phyloP scores from a whole-genome alignment of 2,329 filamentous ascomycete species.

The Fusarium sororula region DNA sequence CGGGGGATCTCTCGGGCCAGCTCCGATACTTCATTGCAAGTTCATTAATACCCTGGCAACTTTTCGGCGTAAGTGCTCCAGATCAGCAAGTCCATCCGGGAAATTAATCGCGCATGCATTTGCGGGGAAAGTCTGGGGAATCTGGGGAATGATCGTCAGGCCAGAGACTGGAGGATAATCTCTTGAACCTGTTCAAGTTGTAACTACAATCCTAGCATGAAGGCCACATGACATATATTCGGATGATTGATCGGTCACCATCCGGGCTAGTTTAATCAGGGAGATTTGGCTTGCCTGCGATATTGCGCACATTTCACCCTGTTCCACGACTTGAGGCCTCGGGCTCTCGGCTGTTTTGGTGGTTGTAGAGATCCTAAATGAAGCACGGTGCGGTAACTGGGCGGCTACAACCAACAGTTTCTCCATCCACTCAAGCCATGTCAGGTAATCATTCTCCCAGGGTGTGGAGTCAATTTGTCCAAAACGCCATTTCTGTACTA shows the following conservation, averaged over 20 bases:
- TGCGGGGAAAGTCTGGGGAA: background rate
- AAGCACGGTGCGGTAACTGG: too few species aligned
- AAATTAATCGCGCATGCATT: background rate
- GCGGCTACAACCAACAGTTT: too few species aligned
- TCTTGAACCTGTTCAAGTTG: background rate
- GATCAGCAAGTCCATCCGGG: background rate
- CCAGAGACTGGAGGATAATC: background rate
- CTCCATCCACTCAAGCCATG: too few species aligned
- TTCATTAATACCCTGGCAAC: fast-evolving
- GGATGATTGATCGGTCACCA: background rate
- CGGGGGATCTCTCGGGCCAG: background rate
- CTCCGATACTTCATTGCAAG: background rate
- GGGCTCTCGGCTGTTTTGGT: background rate
- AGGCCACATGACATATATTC: background rate
- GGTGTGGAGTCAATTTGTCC: too few species aligned
- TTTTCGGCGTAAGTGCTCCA: background rate
- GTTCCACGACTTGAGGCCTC: too few species aligned
- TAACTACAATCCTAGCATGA: too few species aligned
- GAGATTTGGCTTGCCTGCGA: too few species aligned
- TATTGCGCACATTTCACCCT: too few species aligned
- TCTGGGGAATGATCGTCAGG: background rate
- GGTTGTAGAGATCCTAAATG: too few species aligned
- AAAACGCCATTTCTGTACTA: fast-evolving
- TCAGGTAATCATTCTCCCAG: fast-evolving
- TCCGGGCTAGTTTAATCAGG: too few species aligned